Base-by-base conservation (phyloP, 1,284 basidiomycete species). In the Boletus semigastroideus region DNA sequence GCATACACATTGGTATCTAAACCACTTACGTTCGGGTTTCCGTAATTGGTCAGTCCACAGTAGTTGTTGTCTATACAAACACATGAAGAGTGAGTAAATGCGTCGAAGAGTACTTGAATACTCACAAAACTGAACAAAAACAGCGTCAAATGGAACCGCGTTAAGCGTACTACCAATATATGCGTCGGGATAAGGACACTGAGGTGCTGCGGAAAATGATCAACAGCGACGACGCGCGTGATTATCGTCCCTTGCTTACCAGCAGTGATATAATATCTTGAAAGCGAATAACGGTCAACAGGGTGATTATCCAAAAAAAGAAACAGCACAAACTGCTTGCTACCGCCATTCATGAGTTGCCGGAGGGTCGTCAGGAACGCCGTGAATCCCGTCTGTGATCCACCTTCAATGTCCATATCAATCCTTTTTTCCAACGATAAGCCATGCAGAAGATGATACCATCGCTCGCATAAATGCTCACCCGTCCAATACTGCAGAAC, bases 341-440 rank as follows among this genome's bases (percentile, higher is more conserved):
- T 74, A 2, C 78, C 81, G 30, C 74, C 72, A 42, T 70, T 62
- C 48, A 78, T 71, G 53, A 78, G 74, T 1, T 73, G 64, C 7
- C 83, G 73, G 19, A 87, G 73, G 49, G 73, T 68, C 38, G 69
- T 80, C 36, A 85, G 74, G 58, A 87, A 86, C 0, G 80, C 76
- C 16, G 72, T 70, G 62, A 77, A 82, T 49, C 80, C 78, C 3
- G 72, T 71, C 42, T 75, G 74, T 3, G 69, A 60, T 25, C 84
- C 85, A 20, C 82, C 80, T 64, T 87, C 86, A 50, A 87, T 82
- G 57, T 87, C 85, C 42, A 87, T 67, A 59, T 87, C 85, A 39
- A 87, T 70, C 27, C 83, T 84, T 25, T 84, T 25, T 49, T 36
- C 11, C 6, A 12, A 40, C 8, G 5, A 25, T 64, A 11, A 59